Evolutionary conservation across 345 rosid genomes (phyloP), one percentile per base, ranked within the genome.

Genomic region (Populus simonii): DNA sequence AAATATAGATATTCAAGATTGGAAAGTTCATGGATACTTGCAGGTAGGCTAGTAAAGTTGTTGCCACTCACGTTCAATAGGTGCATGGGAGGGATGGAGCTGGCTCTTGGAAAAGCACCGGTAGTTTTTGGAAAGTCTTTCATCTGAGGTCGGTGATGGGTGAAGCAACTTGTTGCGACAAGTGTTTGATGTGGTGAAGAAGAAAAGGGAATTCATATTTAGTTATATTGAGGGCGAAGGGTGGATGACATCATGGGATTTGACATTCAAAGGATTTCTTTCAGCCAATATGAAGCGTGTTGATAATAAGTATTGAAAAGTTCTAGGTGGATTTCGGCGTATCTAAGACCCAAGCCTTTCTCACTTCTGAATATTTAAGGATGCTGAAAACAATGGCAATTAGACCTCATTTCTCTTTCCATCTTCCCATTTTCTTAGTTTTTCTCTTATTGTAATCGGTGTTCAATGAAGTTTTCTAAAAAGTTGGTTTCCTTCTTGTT

Each of bases 1-100:
- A 81, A 61, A 9, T 41, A 3, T 11, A 72, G 68, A 25, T 2
- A 3, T 10, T 41, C 51, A 45, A 76, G 84, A 49, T 65, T 68
- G 20, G 63, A 17, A 25, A 67, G 73, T 47, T 33, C 39, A 7
- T 17, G 15, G 68, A 79, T 51, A 35, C 77, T 73, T 16, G 43
- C 66, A 22, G 82, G 78, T 12, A 73, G 29, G 33, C 67, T 35
- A 7, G 11, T 33, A 23, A 79, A 66, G 17, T 11, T 13, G 68
- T 74, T 67, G 65, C 78, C 69, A 27, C 78, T 79, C 18, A 74
- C 62, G 27, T 57, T 27, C 20, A 7, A 55, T 2, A 20, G 61
- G 18, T 41, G 45, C 0, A 45, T 2, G 6, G 18, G 51, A n/a
- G 1, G 15, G 18, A 11, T 45, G 51, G 3, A 13, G 51, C 51